These are phyloP conservation scores for Rutidosis leptorrhynchoides DNA, from an alignment of 129 eudicot genomes.

Conservation along the genomic window DNA sequence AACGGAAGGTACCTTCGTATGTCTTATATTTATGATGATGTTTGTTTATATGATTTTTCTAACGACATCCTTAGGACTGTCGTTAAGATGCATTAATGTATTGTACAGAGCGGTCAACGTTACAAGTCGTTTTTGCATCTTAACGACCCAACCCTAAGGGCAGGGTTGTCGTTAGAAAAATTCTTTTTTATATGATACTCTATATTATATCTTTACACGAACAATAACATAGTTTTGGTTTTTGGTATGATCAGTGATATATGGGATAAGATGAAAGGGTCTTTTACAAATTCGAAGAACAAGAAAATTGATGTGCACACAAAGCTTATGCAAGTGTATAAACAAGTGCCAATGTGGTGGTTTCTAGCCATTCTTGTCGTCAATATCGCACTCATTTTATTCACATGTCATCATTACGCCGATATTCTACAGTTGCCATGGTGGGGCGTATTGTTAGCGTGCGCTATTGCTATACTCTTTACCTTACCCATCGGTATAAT, in stretches of 20 bases:
- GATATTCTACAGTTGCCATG: conserved; percentile 59
- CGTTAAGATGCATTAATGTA: no score
- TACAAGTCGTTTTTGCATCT: no score
- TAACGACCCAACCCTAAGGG: no score
- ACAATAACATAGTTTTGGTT: conserved; percentile 5
- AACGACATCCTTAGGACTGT: no score
- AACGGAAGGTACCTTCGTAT: conserved; percentile 43
- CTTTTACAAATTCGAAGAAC: conserved; percentile 26
- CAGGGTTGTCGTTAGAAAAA: no score
- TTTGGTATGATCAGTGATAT: conserved; percentile 43
- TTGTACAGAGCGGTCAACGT: no score
- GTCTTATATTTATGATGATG: neutral
- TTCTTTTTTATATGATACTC: no score
- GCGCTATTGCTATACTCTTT: conserved; percentile 40
- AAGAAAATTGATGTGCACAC: conserved; percentile 58
- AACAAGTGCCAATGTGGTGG: conserved; percentile 79
- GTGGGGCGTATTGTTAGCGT: conserved; percentile 71
- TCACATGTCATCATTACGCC: conserved; percentile 34
- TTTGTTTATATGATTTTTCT: no score
- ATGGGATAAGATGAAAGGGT: conserved; percentile 34
- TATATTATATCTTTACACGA: neutral
- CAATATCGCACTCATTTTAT: conserved; percentile 41
- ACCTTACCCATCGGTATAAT: conserved; percentile 73
- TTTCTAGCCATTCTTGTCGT: conserved; percentile 35
- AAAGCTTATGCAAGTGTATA: conserved; percentile 56